A percentile compares a stretch with the other conserved stretches of the same genome.
Evolutionary conservation across 352 stramenopile species (phyloP).

Genomic region (Phytopythium chamaehyphon): DNA sequence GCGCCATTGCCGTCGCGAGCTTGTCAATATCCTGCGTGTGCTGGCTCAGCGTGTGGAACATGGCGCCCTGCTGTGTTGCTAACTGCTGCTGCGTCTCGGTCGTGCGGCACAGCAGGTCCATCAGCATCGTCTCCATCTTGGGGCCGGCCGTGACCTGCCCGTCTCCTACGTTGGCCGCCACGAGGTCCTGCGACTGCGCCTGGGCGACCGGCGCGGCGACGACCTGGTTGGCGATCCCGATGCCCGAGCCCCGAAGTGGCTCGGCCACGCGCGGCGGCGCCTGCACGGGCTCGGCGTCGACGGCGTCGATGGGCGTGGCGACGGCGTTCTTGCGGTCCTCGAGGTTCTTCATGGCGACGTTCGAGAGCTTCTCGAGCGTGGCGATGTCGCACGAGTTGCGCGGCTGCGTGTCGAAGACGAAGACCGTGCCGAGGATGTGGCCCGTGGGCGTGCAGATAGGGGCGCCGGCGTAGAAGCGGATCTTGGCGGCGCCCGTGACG

Average conservation of each 20-base stretch:
- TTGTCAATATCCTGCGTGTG: slow-evolving; percentile 88
- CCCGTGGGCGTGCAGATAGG: slow-evolving; percentile 78
- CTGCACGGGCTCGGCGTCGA: slow-evolving; percentile 33
- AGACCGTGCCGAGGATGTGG: slow-evolving; percentile 83
- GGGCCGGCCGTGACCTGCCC: slow-evolving; percentile 77
- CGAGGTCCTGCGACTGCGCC: slow-evolving; percentile 68
- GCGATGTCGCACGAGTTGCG: slow-evolving; percentile 83
- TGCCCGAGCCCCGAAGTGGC: slow-evolving; percentile 52
- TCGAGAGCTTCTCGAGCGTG: slow-evolving; percentile 84
- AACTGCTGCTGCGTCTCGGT: slow-evolving; percentile 89
- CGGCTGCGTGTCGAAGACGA: slow-evolving; percentile 85
- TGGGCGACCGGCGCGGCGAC: slow-evolving; percentile 45
- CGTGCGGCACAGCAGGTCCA: slow-evolving; percentile 85
- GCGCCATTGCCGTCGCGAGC: slow-evolving; percentile 78
- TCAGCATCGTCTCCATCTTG: slow-evolving; percentile 90
- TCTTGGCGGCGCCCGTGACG: slow-evolving; percentile 78
- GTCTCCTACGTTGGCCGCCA: slow-evolving; percentile 76
- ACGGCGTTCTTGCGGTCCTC: slow-evolving; percentile 88
- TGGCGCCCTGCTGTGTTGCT: slow-evolving; percentile 86
- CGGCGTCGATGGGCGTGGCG: slow-evolving; percentile 53
- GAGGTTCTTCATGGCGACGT: slow-evolving; percentile 88
- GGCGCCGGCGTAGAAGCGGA: slow-evolving; percentile 82
- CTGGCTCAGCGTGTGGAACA: slow-evolving; percentile 90
- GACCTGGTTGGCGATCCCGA: slow-evolving; percentile 78
- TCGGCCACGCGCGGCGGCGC: slow-evolving; percentile 26